These are phyloP conservation scores for Xylariaceae sp. DNA, from an alignment of 2,329 filamentous ascomycete genomes.

Conservation along the genomic window DNA sequence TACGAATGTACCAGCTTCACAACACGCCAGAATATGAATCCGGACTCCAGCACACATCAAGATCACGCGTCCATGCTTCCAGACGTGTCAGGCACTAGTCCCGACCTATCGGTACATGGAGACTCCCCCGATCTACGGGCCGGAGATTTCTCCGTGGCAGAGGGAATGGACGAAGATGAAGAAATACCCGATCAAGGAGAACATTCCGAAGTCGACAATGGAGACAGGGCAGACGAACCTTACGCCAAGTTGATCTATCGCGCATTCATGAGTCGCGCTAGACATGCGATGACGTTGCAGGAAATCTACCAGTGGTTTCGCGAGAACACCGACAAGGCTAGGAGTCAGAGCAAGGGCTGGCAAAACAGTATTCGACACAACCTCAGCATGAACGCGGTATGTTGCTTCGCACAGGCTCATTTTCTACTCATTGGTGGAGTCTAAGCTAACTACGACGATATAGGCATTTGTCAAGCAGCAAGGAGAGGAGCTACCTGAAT, in stretches of 20 bases:
- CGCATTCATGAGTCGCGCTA: slow-evolving; percentile 64
- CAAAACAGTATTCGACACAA: slow-evolving; percentile 96
- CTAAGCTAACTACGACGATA: background rate
- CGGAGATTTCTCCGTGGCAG: background rate
- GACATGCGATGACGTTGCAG: slow-evolving; percentile 70
- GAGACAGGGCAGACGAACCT: slow-evolving; percentile 48
- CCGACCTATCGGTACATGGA: slow-evolving; percentile 1
- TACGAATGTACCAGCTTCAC: no score
- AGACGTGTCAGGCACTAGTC: slow-evolving; percentile 5
- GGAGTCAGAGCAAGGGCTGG: slow-evolving; percentile 68
- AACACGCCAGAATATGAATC: background rate
- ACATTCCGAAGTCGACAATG: slow-evolving; percentile 19
- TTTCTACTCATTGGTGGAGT: background rate
- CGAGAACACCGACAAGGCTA: slow-evolving; percentile 73
- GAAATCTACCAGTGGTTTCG: slow-evolving; percentile 91
- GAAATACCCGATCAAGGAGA: slow-evolving; percentile 13
- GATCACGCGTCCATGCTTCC: slow-evolving; percentile 5
- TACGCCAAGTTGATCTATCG: slow-evolving; percentile 80
- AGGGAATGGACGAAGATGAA: slow-evolving; percentile 2
- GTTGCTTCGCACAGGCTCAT: slow-evolving; percentile 18
- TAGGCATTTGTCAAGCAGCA: slow-evolving; percentile 40
- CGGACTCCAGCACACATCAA: slow-evolving; percentile 6
- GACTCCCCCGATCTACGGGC: slow-evolving; percentile 6
- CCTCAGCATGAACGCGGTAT: slow-evolving; percentile 89
- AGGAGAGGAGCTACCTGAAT: slow-evolving; percentile 26